Evolutionary conservation across 805 yeast genomes (phyloP).

Genomic region (Hanseniaspora lachancei): DNA sequence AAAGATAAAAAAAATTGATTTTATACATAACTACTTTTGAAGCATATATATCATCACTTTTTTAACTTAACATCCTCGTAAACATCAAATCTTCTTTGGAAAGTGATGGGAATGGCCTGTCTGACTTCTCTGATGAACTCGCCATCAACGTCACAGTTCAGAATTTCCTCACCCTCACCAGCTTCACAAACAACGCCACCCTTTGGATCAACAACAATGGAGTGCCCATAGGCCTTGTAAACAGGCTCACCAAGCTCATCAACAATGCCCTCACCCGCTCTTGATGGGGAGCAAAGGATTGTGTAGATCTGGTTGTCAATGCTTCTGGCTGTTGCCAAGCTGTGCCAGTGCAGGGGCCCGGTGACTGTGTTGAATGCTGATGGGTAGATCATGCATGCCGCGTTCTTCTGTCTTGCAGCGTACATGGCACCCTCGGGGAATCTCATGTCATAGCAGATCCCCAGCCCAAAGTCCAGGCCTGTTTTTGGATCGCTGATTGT

Average conservation of each 20-base stretch:
- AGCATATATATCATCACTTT: neutral
- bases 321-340: conserved; percentile 59
- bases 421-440: conserved; percentile 65
- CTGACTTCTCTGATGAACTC: conserved; percentile 44
- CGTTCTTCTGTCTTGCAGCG: conserved; percentile 48
- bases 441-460: conserved; percentile 72
- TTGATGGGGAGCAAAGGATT: conserved; percentile 76
- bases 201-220: conserved; percentile 48
- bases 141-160: conserved; percentile 62
- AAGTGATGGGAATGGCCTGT: conserved; percentile 51
- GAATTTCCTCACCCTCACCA: conserved; percentile 63
- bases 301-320: conserved; percentile 64
- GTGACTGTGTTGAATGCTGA: conserved; percentile 78
- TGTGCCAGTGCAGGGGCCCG: conserved; percentile 74
- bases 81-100: conserved; percentile 61
- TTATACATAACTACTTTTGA: no score
- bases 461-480: conserved; percentile 57
- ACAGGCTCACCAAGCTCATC: conserved; percentile 25
- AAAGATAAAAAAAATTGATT: no score
- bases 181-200: conserved; percentile 57
- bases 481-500: conserved; percentile 27
- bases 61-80: conserved; percentile 24
- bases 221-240: conserved; percentile 58
- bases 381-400: conserved; percentile 69
- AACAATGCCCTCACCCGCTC: conserved; percentile 38